Evolutionary conservation across 1,284 basidiomycete species (phyloP).

Genomic region (Pseudozyma hubeiensis): DNA sequence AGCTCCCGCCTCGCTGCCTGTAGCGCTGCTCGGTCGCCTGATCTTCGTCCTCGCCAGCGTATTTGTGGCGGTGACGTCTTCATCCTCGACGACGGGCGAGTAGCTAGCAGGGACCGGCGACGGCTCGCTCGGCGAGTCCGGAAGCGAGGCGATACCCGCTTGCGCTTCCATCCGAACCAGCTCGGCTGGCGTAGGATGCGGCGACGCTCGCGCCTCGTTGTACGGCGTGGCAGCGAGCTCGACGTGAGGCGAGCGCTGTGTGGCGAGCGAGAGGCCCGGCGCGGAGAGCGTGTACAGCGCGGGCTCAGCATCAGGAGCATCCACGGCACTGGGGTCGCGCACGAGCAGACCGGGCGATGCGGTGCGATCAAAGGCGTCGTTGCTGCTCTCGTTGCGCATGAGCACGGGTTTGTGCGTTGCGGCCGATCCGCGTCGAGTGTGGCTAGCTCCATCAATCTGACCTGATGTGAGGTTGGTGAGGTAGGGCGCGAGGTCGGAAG

Average conservation of each 20-base stretch:
- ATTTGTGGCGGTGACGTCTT: constrained; percentile 3
- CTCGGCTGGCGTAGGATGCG: constrained; percentile 55
- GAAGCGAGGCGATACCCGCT: constrained; percentile 58
- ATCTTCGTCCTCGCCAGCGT: neutral
- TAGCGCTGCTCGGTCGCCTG: constrained; percentile 25
- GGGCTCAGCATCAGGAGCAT: constrained; percentile 28
- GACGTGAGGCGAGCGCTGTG: constrained; percentile 10
- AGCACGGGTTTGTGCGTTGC: constrained; percentile 25
- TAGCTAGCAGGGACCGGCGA: constrained; percentile 38
- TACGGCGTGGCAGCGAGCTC: neutral
- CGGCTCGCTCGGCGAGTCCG: constrained; percentile 51
- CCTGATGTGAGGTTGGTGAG: neutral
- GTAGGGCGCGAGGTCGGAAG: constrained; percentile 21
- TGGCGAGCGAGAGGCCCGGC: neutral
- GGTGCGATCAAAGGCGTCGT: constrained; percentile 30
- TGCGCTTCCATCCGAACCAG: constrained; percentile 57
- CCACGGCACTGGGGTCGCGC: constrained; percentile 27
- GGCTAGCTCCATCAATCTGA: neutral
- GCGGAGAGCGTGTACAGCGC: constrained; percentile 31
- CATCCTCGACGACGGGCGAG: constrained; percentile 23
- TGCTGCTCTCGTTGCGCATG: constrained; percentile 37
- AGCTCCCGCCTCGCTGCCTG: constrained; percentile 30
- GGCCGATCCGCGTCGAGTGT: constrained; percentile 30
- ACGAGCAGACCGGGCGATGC: constrained; percentile 44
- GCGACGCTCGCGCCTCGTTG: neutral